A percentile compares a stretch with the other conserved stretches of the same genome.
Evolutionary conservation across 2,329 filamentous ascomycete genomes (phyloP).

Genomic region (Xylaria sp.): DNA sequence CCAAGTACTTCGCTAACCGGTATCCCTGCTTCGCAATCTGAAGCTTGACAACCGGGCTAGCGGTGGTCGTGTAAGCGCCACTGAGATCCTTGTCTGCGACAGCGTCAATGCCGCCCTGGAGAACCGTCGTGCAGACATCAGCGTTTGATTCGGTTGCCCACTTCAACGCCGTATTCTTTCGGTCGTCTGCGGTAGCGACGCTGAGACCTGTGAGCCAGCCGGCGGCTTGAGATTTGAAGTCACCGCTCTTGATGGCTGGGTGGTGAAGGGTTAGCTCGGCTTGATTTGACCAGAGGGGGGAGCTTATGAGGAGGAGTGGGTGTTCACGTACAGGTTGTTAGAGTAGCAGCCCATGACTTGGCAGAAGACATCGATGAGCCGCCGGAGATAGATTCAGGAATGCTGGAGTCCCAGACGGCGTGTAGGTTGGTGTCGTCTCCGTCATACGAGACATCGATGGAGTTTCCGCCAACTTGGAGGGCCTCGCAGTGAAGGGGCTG

Average conservation of each 20-base stretch:
- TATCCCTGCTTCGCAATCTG: slow-evolving; percentile 44
- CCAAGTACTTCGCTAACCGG: slow-evolving; percentile 33
- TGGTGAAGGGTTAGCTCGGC: neutral
- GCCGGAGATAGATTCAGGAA: slow-evolving; percentile 43
- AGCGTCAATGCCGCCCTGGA: slow-evolving; percentile 34
- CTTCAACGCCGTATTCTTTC: slow-evolving; percentile 29
- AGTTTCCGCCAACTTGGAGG: slow-evolving; percentile 50
- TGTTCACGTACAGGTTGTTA: slow-evolving; percentile 30
- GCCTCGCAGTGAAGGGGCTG: slow-evolving; percentile 51
- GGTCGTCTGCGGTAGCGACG: slow-evolving; percentile 28
- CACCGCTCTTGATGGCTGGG: slow-evolving; percentile 35
- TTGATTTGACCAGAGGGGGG: too few species aligned
- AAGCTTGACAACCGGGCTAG: slow-evolving; percentile 37
- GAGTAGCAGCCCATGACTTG: slow-evolving; percentile 35
- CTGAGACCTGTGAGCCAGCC: slow-evolving; percentile 35
- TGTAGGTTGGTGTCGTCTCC: slow-evolving; percentile 53
- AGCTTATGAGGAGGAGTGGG: neutral
- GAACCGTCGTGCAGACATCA: slow-evolving; percentile 40
- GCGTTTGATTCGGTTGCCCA: slow-evolving; percentile 42
- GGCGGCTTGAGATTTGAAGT: slow-evolving; percentile 33
- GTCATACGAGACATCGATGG: slow-evolving; percentile 50
- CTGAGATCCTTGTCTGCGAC: slow-evolving; percentile 38
- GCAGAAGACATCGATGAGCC: slow-evolving; percentile 34
- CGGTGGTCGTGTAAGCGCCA: slow-evolving; percentile 37
- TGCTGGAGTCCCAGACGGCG: slow-evolving; percentile 55